These are phyloP conservation scores for Poa annua DNA, from an alignment of 176 grass and related monocot genomes.

Conservation along the genomic window DNA sequence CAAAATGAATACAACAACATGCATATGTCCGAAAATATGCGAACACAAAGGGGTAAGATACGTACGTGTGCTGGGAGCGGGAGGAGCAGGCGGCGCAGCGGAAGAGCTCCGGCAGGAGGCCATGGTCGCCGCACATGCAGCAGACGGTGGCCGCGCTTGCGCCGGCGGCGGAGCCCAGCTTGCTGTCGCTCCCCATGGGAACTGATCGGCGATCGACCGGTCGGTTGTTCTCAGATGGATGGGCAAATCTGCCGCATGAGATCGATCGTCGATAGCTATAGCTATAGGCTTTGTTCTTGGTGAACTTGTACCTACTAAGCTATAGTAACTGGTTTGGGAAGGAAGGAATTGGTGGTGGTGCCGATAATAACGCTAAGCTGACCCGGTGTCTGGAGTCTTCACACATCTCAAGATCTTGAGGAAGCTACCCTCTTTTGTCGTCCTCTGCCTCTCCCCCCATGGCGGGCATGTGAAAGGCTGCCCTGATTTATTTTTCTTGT, in stretches of 20 bases:
- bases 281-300: not conserved
- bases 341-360: constrained; percentile 33
- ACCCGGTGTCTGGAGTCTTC: constrained; percentile 26
- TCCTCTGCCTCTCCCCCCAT: constrained; percentile 39
- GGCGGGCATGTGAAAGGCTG: constrained; percentile 41
- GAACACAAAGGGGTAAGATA: not conserved
- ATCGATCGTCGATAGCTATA: not conserved
- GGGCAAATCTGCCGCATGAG: constrained; percentile 22
- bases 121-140: constrained; percentile 98
- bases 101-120: constrained; percentile 85
- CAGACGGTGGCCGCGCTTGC: constrained; percentile 47
- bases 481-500: not conserved
- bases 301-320: not conserved
- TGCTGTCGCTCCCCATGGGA: constrained; percentile 59
- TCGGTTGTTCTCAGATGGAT: constrained; percentile 16
- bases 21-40: too few species aligned
- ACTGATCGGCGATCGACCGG: constrained; percentile 13
- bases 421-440: constrained; percentile 55
- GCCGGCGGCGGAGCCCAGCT: constrained; percentile 17
- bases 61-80: constrained; percentile 90
- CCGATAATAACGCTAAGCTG: constrained; percentile 4
- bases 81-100: constrained; percentile 76
- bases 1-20: not conserved
- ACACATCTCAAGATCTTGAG: constrained; percentile 54
- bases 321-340: not conserved